A percentile compares a stretch with the other conserved stretches of the same genome.
Evolutionary conservation across 2,329 filamentous ascomycete genomes (phyloP).

Genomic region (Endoconidiophora polonica): DNA sequence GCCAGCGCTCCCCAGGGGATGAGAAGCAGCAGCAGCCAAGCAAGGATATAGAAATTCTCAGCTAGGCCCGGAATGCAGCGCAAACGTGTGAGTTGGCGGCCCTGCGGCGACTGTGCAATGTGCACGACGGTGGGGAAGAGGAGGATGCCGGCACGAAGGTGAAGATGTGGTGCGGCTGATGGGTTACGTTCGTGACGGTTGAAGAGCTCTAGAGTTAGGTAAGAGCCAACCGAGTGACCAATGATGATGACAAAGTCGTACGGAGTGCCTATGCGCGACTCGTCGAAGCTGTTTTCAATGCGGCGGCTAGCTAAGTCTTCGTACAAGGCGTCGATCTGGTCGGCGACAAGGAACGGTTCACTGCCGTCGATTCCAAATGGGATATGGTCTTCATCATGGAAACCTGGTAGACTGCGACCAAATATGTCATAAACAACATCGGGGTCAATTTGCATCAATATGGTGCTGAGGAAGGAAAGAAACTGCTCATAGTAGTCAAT

Average conservation of each 20-base stretch:
- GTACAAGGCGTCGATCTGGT: conserved; percentile 33
- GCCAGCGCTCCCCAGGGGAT: conserved; percentile 25
- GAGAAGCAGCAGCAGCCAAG: conserved; percentile 25
- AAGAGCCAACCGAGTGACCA: conserved; percentile 60
- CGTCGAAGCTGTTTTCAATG: conserved; percentile 17
- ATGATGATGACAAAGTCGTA: conserved; percentile 48
- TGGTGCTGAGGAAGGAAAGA: conserved; percentile 36
- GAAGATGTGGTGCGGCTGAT: conserved; percentile 21
- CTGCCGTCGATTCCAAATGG: conserved; percentile 25
- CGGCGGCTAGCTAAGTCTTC: conserved; percentile 21
- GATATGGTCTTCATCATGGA: conserved; percentile 34
- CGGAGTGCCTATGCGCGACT: conserved; percentile 19
- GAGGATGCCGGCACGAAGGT: conserved; percentile 38
- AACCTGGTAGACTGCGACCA: conserved; percentile 42
- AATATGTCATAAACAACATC: conserved; percentile 34
- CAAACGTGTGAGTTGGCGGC: conserved; percentile 30
- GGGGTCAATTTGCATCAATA: conserved; percentile 30
- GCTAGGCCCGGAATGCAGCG: conserved; percentile 23
- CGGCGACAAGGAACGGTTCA: conserved; percentile 34
- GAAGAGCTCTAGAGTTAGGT: conserved; percentile 53
- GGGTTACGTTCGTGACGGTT: conserved; percentile 32
- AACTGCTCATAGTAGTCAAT: conserved; percentile 59
- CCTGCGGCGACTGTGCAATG: conserved; percentile 46
- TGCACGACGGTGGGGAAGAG: conserved; percentile 63
- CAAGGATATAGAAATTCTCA: conserved; percentile 25